Evolutionary conservation across 495 filamentous ascomycete species (phyloP).

Genomic region (Aspergillus campestris): DNA sequence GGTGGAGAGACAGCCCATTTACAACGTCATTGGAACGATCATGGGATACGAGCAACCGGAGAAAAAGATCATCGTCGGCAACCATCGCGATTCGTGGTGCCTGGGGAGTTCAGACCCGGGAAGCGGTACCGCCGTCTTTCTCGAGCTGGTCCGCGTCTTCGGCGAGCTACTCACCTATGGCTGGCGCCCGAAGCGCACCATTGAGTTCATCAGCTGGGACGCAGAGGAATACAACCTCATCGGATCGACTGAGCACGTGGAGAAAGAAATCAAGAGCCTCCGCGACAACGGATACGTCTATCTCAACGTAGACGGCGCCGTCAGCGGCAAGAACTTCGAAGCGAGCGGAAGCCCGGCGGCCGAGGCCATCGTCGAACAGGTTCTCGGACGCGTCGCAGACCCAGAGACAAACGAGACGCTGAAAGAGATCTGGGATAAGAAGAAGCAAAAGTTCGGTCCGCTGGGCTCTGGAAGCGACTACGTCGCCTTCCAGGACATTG

Average conservation of each 20-base stretch:
- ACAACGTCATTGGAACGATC: conserved; percentile 81
- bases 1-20: conserved; percentile 70
- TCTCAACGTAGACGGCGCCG: conserved; percentile 84
- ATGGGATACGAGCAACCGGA: conserved; percentile 70
- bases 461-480: conserved; percentile 82
- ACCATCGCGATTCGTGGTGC: conserved; percentile 90
- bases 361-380: conserved; percentile 57
- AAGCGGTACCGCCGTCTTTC: conserved; percentile 81
- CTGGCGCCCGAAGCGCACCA: conserved; percentile 87
- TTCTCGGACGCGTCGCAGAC: conserved; percentile 65
- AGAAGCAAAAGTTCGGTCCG: conserved; percentile 47
- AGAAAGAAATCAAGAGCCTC: conserved; percentile 51
- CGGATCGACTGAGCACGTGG: conserved; percentile 91
- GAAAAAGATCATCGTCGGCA: conserved; percentile 85
- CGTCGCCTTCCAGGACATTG: conserved; percentile 86
- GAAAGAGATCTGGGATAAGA: conserved; percentile 65
- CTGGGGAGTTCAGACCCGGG: conserved; percentile 81
- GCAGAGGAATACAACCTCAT: conserved; percentile 88
- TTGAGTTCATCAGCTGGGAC: conserved; percentile 95
- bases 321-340: conserved; percentile 63
- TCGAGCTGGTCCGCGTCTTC: conserved; percentile 80
- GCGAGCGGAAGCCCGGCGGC: conserved; percentile 76
- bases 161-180: conserved; percentile 62
- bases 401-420: conserved; percentile 65
- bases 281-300: conserved; percentile 66